These are phyloP conservation scores for Gossypium schwendimanii DNA, from an alignment of 441 rosid species.

Conservation along the genomic window DNA sequence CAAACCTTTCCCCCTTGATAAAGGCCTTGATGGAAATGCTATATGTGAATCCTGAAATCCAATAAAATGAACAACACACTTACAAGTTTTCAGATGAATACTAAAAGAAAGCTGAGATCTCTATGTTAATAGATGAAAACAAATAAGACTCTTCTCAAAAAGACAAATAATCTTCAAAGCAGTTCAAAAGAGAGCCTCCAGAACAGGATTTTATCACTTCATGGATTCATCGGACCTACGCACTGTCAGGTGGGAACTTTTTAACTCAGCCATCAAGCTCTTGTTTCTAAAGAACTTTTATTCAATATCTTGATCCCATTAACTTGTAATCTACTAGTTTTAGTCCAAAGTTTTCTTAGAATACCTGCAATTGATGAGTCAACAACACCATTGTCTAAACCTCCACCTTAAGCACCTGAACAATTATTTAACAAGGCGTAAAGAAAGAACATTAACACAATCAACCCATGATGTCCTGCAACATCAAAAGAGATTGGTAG, in stretches of 20 bases:
- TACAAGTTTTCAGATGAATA: conserved; percentile 7
- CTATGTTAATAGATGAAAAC: neutral
- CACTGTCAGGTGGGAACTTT: neutral
- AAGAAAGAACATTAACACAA: conserved; percentile 15
- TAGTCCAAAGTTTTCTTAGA: neutral
- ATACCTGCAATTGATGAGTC: conserved; percentile 85
- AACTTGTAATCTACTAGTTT: neutral
- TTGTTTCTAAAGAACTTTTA: neutral
- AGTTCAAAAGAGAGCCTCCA: neutral
- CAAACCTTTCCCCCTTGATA: conserved; percentile 54
- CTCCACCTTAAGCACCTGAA: conserved; percentile 42
- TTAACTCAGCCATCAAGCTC: neutral
- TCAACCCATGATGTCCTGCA: neutral
- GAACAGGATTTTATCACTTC: conserved; percentile 3
- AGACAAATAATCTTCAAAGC: neutral
- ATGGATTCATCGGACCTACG: neutral
- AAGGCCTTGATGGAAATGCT: conserved; percentile 43
- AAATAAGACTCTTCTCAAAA: neutral
- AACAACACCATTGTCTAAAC: conserved; percentile 72
- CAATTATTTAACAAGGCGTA: conserved; percentile 54
- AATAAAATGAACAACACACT: neutral
- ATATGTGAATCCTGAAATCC: conserved; percentile 15
- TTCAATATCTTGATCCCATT: neutral
- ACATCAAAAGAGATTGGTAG: neutral
- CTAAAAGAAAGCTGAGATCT: conserved; percentile 8